Conservation (phyloP, 164 flowering plant species). For the Vitis amurensis region DNA sequence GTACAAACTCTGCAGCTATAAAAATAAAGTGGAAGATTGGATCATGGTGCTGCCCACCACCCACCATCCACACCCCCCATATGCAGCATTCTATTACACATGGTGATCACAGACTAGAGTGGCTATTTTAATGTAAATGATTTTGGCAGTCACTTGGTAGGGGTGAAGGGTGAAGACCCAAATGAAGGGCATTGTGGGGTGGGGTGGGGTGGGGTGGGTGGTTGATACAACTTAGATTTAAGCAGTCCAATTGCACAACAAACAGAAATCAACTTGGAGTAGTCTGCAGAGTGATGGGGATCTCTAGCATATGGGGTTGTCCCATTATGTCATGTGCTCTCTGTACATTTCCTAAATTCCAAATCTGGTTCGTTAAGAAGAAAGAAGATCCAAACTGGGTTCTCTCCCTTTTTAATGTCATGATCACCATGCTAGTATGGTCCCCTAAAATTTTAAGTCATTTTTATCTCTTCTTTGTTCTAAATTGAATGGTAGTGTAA, state of each 20-base stretch:
- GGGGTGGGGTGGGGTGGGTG: too few relatives aligned
- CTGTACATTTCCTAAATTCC: constrained; percentile 26
- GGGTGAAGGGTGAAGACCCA: too few relatives aligned
- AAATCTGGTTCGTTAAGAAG: constrained; percentile 20
- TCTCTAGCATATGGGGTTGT: constrained; percentile 43
- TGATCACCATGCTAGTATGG: too few relatives aligned
- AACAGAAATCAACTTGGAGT: constrained; percentile 11
- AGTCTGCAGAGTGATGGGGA: constrained; percentile 12
- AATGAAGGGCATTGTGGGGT: too few relatives aligned
- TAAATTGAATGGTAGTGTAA: too few relatives aligned
- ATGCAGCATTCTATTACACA: constrained; percentile 14
- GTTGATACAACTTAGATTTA: not conserved
- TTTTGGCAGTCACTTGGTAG: not conserved
- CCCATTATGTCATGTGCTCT: constrained; percentile 39
- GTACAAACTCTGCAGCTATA: too few relatives aligned
- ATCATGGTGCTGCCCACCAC: too few relatives aligned
- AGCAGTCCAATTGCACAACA: constrained; percentile 7
- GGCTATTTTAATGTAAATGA: not conserved
- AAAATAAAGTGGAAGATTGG: too few relatives aligned
- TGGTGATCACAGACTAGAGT: constrained; percentile 7
- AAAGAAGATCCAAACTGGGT: too few relatives aligned
- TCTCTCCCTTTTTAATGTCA: too few relatives aligned
- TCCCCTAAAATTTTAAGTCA: too few relatives aligned
- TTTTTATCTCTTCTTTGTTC: too few relatives aligned
- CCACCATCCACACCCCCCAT: not conserved